A percentile compares a stretch with the other conserved stretches of the same genome.
These are phyloP conservation scores for Penicillium italicum DNA, from an alignment of 2,329 filamentous ascomycete species.

Conservation along the genomic window DNA sequence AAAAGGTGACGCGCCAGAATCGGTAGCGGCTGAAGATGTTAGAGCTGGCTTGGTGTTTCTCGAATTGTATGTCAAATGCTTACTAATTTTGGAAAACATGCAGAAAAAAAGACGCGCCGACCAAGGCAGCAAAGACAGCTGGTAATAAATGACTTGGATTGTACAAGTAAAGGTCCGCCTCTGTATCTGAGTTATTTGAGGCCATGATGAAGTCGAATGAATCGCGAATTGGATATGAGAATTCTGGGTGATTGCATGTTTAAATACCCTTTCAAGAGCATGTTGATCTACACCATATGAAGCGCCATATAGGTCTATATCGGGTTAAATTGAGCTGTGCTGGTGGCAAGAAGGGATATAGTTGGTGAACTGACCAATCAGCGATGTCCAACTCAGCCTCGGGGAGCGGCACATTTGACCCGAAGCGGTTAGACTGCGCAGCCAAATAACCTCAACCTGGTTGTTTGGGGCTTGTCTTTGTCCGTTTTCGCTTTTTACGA, in stretches of 20 bases:
- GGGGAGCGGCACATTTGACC: constrained; percentile 13
- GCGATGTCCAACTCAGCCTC: neutral
- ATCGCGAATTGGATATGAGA: neutral
- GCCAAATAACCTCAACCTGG: neutral
- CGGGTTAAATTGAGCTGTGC: neutral
- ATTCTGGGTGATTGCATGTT: neutral
- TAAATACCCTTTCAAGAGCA: constrained; percentile 6
- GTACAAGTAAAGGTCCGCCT: constrained; percentile 25
- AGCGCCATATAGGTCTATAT: constrained; percentile 1
- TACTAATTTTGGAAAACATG: constrained; percentile 37
- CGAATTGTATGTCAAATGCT: neutral
- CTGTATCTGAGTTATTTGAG: constrained; percentile 1
- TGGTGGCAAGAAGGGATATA: neutral
- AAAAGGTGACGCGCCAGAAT: constrained; percentile 38
- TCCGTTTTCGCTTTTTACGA: neutral
- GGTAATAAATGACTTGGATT: constrained; percentile 34
- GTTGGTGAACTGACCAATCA: constrained; percentile 4
- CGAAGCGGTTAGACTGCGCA: constrained; percentile 13
- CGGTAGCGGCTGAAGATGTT: constrained; percentile 23
- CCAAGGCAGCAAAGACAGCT: constrained; percentile 31
- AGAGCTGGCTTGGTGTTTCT: neutral
- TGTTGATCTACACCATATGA: neutral
- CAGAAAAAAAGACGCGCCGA: constrained; percentile 29
- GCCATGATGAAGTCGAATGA: constrained; percentile 6
- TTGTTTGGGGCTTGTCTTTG: no score